Evolutionary conservation across 352 stramenopile species (phyloP).

Genomic region (Globisporangium solare): DNA sequence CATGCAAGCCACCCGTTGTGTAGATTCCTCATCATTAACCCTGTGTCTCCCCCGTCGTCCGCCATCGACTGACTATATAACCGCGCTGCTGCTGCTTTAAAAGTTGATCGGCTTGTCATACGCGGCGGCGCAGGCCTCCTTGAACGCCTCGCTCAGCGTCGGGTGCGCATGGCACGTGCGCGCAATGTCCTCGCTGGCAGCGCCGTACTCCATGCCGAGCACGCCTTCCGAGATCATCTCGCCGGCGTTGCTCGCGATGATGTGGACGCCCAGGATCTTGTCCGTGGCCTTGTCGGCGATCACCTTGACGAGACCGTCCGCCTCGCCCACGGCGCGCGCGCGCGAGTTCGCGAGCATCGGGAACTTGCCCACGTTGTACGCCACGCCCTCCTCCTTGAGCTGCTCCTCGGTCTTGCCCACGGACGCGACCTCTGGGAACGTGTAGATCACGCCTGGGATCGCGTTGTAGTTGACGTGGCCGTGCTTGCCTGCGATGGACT

Average conservation of each 20-base stretch:
- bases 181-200: conserved; percentile 97
- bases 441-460: conserved; percentile 99
- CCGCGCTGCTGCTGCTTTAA: conserved; percentile 51
- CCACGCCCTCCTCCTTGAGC: conserved; percentile 92
- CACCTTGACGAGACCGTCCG: conserved; percentile 98
- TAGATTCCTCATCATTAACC: too few relatives aligned
- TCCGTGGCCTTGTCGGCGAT: conserved; percentile 97
- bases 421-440: conserved; percentile 93
- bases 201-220: conserved; percentile 98
- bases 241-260: conserved; percentile 98
- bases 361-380: conserved; percentile 98
- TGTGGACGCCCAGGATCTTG: conserved; percentile 98
- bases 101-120: conserved; percentile 99
- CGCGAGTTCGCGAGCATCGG: conserved; percentile 97
- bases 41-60: too few relatives aligned
- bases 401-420: conserved; percentile 98
- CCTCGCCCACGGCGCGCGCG: conserved; percentile 90
- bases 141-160: conserved; percentile 98
- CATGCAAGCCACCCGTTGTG: too few relatives aligned
- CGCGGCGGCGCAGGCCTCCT: conserved; percentile 97
- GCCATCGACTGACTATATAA: too few relatives aligned
- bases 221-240: conserved; percentile 99
- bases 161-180: conserved; percentile 98
- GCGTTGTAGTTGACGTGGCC: conserved; percentile 99
- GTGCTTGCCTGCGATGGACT: conserved; percentile 96